Evolutionary conservation across 192 early-diverging fungal species (phyloP), one percentile per base, ranked within the genome.

Genomic region (Gaertneriomyces semiglobifer): DNA sequence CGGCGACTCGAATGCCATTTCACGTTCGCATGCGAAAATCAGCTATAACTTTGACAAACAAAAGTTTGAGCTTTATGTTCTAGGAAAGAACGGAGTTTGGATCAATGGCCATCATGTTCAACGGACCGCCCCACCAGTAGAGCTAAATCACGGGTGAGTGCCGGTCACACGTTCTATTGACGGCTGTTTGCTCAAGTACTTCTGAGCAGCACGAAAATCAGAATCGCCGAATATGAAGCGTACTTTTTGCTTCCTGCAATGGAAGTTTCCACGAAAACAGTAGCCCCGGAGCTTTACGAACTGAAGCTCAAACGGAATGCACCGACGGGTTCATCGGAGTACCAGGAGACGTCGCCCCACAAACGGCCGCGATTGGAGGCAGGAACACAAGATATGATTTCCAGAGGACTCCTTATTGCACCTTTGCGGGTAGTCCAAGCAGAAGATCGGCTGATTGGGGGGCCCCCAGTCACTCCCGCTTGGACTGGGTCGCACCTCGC

Each of bases 61-160:
- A 65, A 77, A 82, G 25, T 96, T 93, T 77, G 93, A 96, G 74
- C 73, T 96, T 74, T 82, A 83, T 70, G 88, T 94, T 14, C 81
- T 87, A 68, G 93, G 93, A 9, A 92, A 92, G 65, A 96, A 96
- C 78, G 93, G 93, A 6, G 88, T 88, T 25, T 83, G 89, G 72
- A 85, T 95, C n/a, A 87, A 95, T 73, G 90, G 89, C 53, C 79
- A 82, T 60, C 93, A 89, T 79, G 77, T 89, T 33, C 42, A 41
- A 80, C 86, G 66, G 79, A 82, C 74, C 86, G 87, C 11, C 74
- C 79, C 14, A 77, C 83, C 54, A 78, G 90, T 40, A 70, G 84
- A 44, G 68, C 89, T 53, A 79, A 71, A 88, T 18, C 86, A 90
- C 71, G 48, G 48, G 48, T 50, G 48, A 12, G 48, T 50, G 18